phyloP scores from a whole-genome alignment of 1,284 basidiomycete genomes.

The Rugosomyces carneus region DNA sequence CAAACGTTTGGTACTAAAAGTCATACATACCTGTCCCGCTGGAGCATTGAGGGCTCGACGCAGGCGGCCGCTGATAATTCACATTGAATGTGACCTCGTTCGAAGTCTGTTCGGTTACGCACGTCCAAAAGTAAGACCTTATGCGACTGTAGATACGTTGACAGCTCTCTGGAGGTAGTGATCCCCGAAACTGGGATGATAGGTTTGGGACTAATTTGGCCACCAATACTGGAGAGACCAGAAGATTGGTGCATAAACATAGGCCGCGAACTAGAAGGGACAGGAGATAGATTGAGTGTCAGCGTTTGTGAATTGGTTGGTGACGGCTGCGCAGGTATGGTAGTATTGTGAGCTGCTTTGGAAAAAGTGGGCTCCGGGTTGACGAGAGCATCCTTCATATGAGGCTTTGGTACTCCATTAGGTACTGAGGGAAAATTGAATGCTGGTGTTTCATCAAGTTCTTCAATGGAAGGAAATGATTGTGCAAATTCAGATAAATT shows the following conservation, averaged over 20 bases:
- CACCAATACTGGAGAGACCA: conserved; percentile 28
- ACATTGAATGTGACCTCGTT: conserved; percentile 57
- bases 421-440: conserved; percentile 43
- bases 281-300: conserved; percentile 47
- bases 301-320: conserved; percentile 63
- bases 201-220: conserved; percentile 20
- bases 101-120: conserved; percentile 71
- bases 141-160: conserved; percentile 54
- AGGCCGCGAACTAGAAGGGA: conserved; percentile 48
- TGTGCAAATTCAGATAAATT: conserved; percentile 50
- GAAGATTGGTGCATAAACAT: conserved; percentile 41
- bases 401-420: conserved; percentile 24
- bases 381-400: conserved; percentile 17
- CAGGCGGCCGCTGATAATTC: conserved; percentile 65
- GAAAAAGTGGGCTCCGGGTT: conserved; percentile 22
- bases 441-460: conserved; percentile 52
- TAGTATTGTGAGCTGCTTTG: conserved; percentile 25
- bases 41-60: conserved; percentile 77
- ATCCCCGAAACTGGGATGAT: conserved; percentile 43
- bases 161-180: conserved; percentile 56
- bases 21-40: conserved; percentile 57
- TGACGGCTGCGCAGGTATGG: conserved; percentile 44
- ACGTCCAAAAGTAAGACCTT: conserved; percentile 82
- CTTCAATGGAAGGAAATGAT: conserved; percentile 68
- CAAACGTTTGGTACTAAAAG: background rate